Percentiles rank a stretch among this genome's conserved stretches.
These are phyloP conservation scores for Amanita rubescens DNA, from an alignment of 768 basidiomycete genomes.

Conservation along the genomic window DNA sequence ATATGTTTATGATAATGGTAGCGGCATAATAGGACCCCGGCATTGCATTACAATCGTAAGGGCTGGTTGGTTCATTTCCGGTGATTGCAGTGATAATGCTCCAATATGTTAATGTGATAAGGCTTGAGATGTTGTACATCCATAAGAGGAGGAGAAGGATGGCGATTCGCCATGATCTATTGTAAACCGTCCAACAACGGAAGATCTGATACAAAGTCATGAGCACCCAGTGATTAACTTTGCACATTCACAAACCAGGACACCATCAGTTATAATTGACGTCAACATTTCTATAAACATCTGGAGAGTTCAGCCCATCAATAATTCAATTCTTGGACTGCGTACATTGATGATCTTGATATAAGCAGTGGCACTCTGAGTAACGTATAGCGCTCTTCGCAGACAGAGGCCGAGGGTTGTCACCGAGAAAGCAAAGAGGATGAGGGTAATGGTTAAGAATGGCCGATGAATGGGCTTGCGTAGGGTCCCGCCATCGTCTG, in stretches of 20 bases:
- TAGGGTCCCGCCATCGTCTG: too few species aligned
- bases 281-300: not conserved
- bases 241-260: too few species aligned
- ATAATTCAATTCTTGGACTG: not conserved
- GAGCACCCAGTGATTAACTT: not conserved
- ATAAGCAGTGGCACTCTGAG: not conserved
- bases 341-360: not conserved
- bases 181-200: too few species aligned
- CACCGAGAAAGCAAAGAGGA: too few species aligned
- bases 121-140: not conserved
- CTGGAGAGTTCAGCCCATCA: not conserved
- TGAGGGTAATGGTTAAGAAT: not conserved
- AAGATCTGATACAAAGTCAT: too few species aligned
- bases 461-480: not conserved
- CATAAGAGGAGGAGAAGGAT: not conserved
- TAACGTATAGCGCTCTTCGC: not conserved
- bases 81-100: too few species aligned
- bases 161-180: too few species aligned
- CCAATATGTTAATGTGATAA: not conserved
- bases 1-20: conserved; percentile 2
- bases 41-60: too few species aligned
- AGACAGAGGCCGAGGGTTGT: not conserved
- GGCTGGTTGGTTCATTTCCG: too few species aligned
- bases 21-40: too few species aligned
- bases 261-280: too few species aligned